phyloP scores from a whole-genome alignment of 257 asterid species.

The Capsicum pubescens region DNA sequence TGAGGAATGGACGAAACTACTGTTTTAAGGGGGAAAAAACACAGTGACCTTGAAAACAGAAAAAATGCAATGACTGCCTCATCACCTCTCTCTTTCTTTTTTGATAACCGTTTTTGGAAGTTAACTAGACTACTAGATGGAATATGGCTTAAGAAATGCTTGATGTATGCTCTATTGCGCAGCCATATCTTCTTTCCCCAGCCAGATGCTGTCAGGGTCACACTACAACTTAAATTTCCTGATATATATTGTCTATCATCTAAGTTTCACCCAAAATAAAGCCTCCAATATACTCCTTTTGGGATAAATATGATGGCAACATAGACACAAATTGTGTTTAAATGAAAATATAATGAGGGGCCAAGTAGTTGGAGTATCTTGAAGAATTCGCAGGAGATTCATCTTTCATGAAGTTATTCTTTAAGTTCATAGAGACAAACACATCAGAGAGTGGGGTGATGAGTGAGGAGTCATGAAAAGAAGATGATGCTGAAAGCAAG shows the following conservation, averaged over 20 bases:
- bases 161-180: neutral
- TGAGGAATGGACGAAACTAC: neutral
- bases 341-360: neutral
- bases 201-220: neutral
- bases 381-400: neutral
- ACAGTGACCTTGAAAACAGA: neutral
- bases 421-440: neutral
- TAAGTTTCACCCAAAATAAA: neutral
- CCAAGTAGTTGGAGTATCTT: conserved; percentile 2
- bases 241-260: conserved; percentile 12
- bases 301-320: neutral
- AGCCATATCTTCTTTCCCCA: conserved; percentile 19
- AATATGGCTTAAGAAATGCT: neutral
- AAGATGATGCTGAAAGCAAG: neutral
- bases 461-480: neutral
- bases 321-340: neutral
- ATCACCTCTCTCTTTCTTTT: conserved; percentile 20
- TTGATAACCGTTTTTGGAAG: neutral
- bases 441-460: neutral
- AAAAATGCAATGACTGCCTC: neutral
- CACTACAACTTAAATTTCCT: conserved; percentile 2
- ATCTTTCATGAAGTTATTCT: neutral
- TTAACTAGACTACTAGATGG: neutral
- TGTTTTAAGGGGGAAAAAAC: neutral
- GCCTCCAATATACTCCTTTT: neutral